A percentile compares a stretch with the other conserved stretches of the same genome.
Evolutionary conservation across 1,284 basidiomycete species (phyloP).

Genomic region (Filobasidium uniguttulatum): DNA sequence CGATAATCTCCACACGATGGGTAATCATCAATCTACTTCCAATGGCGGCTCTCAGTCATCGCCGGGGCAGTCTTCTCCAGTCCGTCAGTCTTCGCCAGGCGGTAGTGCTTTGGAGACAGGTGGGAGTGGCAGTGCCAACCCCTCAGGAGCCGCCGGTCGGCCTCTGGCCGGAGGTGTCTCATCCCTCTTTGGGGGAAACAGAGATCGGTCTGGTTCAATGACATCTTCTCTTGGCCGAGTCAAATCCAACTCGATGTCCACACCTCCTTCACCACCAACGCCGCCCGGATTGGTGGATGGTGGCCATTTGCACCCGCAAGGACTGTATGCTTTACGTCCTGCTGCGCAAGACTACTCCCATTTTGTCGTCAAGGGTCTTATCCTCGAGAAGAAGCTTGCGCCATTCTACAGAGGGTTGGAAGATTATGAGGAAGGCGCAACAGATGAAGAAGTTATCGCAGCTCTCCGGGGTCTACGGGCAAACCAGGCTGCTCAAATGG

Average conservation of each 20-base stretch:
- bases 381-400: slow-evolving; percentile 72
- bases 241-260: not conserved
- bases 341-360: slow-evolving; percentile 74
- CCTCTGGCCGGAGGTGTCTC: not conserved
- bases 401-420: slow-evolving; percentile 94
- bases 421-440: slow-evolving; percentile 77
- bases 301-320: slow-evolving; percentile 73
- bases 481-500: slow-evolving; percentile 25
- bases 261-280: slow-evolving; percentile 46
- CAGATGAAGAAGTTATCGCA: slow-evolving; percentile 59
- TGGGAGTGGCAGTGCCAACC: not conserved
- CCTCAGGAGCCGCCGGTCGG: not conserved
- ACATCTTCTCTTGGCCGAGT: not conserved
- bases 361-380: slow-evolving; percentile 66
- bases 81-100: not conserved
- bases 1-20: not conserved
- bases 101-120: not conserved
- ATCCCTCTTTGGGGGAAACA: not conserved
- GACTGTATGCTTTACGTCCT: slow-evolving; percentile 56
- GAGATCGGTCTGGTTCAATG: not conserved
- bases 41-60: not conserved
- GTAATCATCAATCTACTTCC: slow-evolving; percentile 1
- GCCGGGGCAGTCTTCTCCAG: not conserved
- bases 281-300: slow-evolving; percentile 40
- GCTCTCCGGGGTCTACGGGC: slow-evolving; percentile 25